phyloP scores from a whole-genome alignment of 257 asterid species.

The Paulownia fortunei region DNA sequence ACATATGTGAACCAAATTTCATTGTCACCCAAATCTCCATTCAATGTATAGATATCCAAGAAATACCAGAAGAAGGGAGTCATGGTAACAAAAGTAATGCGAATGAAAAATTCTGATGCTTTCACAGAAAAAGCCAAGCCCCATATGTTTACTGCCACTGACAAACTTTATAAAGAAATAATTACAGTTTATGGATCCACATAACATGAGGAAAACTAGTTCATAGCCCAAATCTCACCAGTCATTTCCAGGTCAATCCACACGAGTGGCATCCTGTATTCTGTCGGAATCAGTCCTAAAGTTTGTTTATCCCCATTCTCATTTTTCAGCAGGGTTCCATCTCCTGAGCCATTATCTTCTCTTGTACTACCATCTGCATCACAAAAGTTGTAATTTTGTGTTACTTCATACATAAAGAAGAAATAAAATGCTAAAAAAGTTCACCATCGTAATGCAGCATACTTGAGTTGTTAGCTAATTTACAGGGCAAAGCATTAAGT shows the following conservation, averaged over 20 bases:
- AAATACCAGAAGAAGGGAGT: not conserved
- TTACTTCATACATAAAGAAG: not conserved
- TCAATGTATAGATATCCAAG: not conserved
- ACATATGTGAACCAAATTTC: not conserved
- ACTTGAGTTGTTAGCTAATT: no score
- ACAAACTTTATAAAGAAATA: not conserved
- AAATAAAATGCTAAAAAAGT: not conserved
- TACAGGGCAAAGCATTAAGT: not conserved
- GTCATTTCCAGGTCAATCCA: slow-evolving; percentile 85
- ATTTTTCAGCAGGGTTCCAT: slow-evolving; percentile 9
- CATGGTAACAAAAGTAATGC: not conserved
- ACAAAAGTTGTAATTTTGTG: not conserved
- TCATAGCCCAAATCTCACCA: slow-evolving; percentile 41
- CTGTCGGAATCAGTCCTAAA: slow-evolving; percentile 28
- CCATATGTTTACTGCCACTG: not conserved
- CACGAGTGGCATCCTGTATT: slow-evolving; percentile 63
- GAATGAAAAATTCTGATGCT: not conserved
- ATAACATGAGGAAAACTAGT: slow-evolving; percentile 13
- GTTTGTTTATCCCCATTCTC: slow-evolving; percentile 33
- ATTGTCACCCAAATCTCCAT: not conserved
- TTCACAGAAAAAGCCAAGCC: not conserved
- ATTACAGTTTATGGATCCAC: not conserved
- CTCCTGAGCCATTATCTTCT: slow-evolving; percentile 38
- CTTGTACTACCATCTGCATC: slow-evolving; percentile 43
- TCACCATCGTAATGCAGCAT: not conserved